Percentiles rank a stretch among this genome's conserved stretches.
phyloP scores from a whole-genome alignment of 306 rosid species.

The Pyrus pyrifolia region DNA sequence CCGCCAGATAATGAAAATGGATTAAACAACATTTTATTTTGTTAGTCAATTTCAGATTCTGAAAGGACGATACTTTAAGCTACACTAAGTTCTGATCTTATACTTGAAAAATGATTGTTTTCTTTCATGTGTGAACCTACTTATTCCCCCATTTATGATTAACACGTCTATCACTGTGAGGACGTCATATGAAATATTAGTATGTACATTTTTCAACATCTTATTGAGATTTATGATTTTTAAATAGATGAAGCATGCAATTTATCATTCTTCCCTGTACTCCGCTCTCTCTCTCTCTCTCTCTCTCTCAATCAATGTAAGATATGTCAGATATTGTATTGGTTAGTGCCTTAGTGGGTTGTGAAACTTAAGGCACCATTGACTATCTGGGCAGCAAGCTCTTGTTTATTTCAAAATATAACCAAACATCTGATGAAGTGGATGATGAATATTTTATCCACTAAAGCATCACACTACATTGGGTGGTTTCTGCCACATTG shows the following conservation, averaged over 20 bases:
- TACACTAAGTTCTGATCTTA: no score
- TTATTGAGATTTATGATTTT: background rate
- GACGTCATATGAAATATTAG: no score
- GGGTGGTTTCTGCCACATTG: background rate
- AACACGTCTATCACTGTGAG: no score
- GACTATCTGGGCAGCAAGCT: background rate
- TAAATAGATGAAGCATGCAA: background rate
- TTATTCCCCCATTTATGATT: no score
- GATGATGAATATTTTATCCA: background rate
- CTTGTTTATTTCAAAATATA: background rate
- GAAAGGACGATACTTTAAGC: no score
- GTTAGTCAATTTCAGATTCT: no score
- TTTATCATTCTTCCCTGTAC: background rate
- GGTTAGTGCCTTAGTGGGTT: conserved; percentile 2
- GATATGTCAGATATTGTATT: background rate
- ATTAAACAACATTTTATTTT: no score
- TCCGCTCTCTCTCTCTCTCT: background rate
- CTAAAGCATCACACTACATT: background rate
- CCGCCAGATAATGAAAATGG: no score
- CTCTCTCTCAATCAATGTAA: background rate
- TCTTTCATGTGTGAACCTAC: no score
- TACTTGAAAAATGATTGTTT: no score
- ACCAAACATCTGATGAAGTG: background rate
- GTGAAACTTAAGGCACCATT: conserved; percentile 14
- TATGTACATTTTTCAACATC: no score